These are phyloP conservation scores for Scedosporium apiospermum DNA, from an alignment of 2,329 filamentous ascomycete species.

Conservation along the genomic window DNA sequence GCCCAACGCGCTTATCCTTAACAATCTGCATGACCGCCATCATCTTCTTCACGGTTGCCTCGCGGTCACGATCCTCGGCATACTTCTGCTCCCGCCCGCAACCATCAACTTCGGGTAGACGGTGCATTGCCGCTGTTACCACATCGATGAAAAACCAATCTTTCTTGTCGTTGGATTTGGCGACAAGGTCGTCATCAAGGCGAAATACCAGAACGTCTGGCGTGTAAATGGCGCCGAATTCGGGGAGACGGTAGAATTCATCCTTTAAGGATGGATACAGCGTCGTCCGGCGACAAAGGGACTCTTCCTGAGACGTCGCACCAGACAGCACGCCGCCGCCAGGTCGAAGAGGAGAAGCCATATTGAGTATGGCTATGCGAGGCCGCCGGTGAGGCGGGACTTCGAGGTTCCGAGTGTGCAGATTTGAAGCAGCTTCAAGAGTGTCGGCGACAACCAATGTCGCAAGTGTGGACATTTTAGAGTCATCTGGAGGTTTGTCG, in stretches of 20 bases:
- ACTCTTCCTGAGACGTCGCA: constrained; percentile 52
- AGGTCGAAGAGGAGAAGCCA: constrained; percentile 52
- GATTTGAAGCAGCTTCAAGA: constrained; percentile 37
- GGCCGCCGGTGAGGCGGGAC: constrained; percentile 5
- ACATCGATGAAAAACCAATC: constrained; percentile 51
- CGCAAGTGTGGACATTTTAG: constrained; percentile 21
- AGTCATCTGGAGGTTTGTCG: not conserved
- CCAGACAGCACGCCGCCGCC: constrained; percentile 53
- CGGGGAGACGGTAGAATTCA: constrained; percentile 49
- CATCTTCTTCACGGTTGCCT: constrained; percentile 45
- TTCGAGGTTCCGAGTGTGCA: constrained; percentile 13
- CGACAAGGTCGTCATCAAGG: constrained; percentile 19
- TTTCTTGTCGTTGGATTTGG: constrained; percentile 27
- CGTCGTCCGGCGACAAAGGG: constrained; percentile 50
- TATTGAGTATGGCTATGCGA: constrained; percentile 48
- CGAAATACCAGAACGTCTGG: constrained; percentile 52
- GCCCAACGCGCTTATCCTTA: constrained; percentile 31
- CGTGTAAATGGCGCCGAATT: constrained; percentile 45
- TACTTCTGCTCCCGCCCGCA: constrained; percentile 24
- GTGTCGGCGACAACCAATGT: constrained; percentile 41
- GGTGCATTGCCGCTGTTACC: constrained; percentile 47
- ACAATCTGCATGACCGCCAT: constrained; percentile 44
- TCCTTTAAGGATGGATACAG: constrained; percentile 49
- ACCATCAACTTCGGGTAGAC: constrained; percentile 43
- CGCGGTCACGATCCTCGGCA: constrained; percentile 36